These are phyloP conservation scores for Bacterosira constricta DNA, from an alignment of 108 stramenopile genomes.

Conservation along the genomic window DNA sequence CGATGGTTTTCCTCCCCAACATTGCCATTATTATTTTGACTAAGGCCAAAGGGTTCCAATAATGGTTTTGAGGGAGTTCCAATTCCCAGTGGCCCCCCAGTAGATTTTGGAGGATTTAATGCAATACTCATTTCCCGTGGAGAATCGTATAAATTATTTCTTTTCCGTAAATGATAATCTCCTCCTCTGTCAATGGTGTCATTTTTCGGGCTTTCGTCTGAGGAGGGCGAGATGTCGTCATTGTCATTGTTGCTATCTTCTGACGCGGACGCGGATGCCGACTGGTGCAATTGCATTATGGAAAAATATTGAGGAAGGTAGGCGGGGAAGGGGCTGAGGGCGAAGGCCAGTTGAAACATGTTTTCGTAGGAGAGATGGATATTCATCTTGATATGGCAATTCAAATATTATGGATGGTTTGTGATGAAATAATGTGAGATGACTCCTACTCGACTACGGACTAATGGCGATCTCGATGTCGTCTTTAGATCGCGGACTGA, in stretches of 20 bases:
- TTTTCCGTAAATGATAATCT: background rate
- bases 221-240: background rate
- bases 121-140: background rate
- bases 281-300: constrained; percentile 31
- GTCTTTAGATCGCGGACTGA: no score
- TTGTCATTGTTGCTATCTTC: constrained; percentile 1
- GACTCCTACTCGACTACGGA: no score
- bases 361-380: background rate
- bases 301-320: constrained; percentile 51
- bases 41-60: no score
- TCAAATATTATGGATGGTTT: no score
- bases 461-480: no score
- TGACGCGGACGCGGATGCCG: background rate
- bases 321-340: constrained; percentile 42
- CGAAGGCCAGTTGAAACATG: constrained; percentile 38
- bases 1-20: background rate
- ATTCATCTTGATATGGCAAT: no score
- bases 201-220: no score
- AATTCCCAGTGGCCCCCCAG: background rate
- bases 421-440: no score
- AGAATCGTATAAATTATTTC: background rate
- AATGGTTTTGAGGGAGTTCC: constrained; percentile 27
- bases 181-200: constrained; percentile 13
- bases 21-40: background rate
- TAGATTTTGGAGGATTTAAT: background rate